Evolutionary conservation across 129 eudicot species (phyloP).

Genomic region (Centaurea solstitialis): DNA sequence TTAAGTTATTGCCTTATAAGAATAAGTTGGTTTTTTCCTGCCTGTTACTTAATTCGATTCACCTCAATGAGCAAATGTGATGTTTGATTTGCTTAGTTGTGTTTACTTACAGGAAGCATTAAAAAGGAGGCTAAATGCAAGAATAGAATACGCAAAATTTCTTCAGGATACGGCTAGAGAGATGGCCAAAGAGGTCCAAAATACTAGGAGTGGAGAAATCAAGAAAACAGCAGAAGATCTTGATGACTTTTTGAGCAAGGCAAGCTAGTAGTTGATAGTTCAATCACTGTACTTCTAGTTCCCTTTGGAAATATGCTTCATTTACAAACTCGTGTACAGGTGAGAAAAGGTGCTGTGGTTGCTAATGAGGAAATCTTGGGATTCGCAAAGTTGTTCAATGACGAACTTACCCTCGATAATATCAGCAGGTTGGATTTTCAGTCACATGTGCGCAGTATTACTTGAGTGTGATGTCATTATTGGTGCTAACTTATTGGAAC

Average conservation of each 20-base stretch:
- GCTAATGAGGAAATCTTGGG: conserved; percentile 93
- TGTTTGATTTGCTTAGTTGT: conserved; percentile 18
- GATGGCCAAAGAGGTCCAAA: conserved; percentile 99
- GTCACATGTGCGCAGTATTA: conserved; percentile 2
- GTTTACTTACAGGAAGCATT: conserved; percentile 67
- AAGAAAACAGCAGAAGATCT: conserved; percentile 99
- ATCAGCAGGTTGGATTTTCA: conserved; percentile 71
- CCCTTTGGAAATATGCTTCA: conserved; percentile 17
- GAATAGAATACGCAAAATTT: conserved; percentile 95
- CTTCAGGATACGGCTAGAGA: conserved; percentile 94
- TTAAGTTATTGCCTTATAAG: neutral
- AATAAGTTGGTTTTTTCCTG: neutral
- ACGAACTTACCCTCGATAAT: conserved; percentile 93
- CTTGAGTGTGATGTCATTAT: neutral
- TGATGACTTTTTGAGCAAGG: conserved; percentile 92
- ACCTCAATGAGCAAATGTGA: neutral
- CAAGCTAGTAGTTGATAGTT: conserved; percentile 21
- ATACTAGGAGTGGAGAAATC: conserved; percentile 84
- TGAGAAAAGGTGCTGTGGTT: conserved; percentile 74
- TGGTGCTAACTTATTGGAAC: neutral
- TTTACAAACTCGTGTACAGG: conserved; percentile 50
- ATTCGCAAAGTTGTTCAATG: conserved; percentile 93
- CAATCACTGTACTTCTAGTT: neutral
- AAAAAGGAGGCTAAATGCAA: conserved; percentile 83
- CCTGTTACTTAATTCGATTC: neutral